Conservation (phyloP, 768 basidiomycete species). For the Phanerochaete sordida region DNA sequence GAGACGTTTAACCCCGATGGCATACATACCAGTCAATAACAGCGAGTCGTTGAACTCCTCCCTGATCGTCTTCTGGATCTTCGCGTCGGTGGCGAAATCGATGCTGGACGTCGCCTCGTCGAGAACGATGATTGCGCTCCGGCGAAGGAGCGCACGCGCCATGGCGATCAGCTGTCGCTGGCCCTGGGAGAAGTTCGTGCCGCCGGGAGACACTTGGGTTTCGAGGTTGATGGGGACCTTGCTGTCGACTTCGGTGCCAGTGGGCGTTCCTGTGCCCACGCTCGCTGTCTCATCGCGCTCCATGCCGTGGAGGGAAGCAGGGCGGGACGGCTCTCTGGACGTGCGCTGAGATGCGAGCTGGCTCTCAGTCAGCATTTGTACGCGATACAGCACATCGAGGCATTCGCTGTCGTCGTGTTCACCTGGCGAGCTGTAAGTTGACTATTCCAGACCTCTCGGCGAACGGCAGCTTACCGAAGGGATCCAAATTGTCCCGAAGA, state of each 20-base stretch:
- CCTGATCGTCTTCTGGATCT: slow-evolving; percentile 85
- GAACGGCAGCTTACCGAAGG: slow-evolving; percentile 46
- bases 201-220: slow-evolving; percentile 80
- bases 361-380: slow-evolving; percentile 65
- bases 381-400: slow-evolving; percentile 74
- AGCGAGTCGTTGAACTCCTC: slow-evolving; percentile 79
- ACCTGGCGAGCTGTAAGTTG: slow-evolving; percentile 29
- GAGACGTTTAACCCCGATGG: neutral
- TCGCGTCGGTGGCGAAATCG: slow-evolving; percentile 84
- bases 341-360: slow-evolving; percentile 44
- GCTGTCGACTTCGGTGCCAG: slow-evolving; percentile 48
- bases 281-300: slow-evolving; percentile 35
- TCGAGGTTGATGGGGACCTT: slow-evolving; percentile 63
- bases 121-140: slow-evolving; percentile 70
- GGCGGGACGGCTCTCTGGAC: slow-evolving; percentile 46
- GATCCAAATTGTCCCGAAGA: slow-evolving; percentile 71
- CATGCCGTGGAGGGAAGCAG: slow-evolving; percentile 41
- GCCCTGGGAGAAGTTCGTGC: slow-evolving; percentile 89
- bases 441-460: neutral
- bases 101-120: slow-evolving; percentile 88
- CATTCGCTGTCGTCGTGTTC: slow-evolving; percentile 82
- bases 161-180: slow-evolving; percentile 87
- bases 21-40: slow-evolving; percentile 61
- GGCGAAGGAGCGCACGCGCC: slow-evolving; percentile 74
- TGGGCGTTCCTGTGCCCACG: slow-evolving; percentile 23